A percentile compares a stretch with the other conserved stretches of the same genome.
Evolutionary conservation across 352 stramenopile species (phyloP).

Genomic region (Aphanomyces astaci): DNA sequence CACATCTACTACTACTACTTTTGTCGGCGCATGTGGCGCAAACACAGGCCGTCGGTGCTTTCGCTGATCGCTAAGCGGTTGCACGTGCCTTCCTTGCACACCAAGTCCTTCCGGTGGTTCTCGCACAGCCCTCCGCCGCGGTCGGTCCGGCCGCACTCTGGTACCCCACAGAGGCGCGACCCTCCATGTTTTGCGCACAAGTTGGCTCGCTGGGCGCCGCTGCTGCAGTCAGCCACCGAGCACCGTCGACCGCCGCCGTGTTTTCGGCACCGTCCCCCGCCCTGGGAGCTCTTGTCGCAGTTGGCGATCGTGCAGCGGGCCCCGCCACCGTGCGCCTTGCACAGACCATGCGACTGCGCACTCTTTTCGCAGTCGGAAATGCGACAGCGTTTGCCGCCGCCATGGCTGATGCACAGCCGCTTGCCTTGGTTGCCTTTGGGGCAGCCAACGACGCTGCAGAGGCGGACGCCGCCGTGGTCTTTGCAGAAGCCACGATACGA

Average conservation of each 20-base stretch:
- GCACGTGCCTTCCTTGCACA: constrained; percentile 5
- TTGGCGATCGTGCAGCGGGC: constrained; percentile 13
- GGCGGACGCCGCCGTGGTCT: constrained; percentile 19
- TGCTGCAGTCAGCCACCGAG: constrained; percentile 9
- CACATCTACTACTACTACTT: neutral
- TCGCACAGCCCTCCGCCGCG: constrained; percentile 21
- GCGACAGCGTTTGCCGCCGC: constrained; percentile 22
- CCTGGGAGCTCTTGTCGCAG: constrained; percentile 22
- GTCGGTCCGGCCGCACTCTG: constrained; percentile 18
- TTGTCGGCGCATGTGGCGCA: constrained; percentile 1
- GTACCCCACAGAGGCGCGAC: constrained; percentile 12
- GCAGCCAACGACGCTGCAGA: constrained; percentile 22
- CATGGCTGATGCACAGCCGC: constrained; percentile 20
- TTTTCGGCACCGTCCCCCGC: constrained; percentile 20
- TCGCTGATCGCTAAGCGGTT: constrained; percentile 7
- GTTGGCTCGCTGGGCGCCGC: constrained; percentile 17
- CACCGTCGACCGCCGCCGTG: constrained; percentile 23
- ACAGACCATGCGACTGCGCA: constrained; percentile 19
- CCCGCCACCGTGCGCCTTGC: constrained; percentile 22
- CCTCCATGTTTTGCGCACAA: constrained; percentile 24
- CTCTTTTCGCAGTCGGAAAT: constrained; percentile 17
- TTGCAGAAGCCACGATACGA: constrained; percentile 39
- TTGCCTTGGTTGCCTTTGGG: constrained; percentile 23
- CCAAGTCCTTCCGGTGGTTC: constrained; percentile 21
- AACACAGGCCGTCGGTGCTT: neutral